Evolutionary conservation across 257 asterid genomes (phyloP).

Genomic region (Fraxinus americana): DNA sequence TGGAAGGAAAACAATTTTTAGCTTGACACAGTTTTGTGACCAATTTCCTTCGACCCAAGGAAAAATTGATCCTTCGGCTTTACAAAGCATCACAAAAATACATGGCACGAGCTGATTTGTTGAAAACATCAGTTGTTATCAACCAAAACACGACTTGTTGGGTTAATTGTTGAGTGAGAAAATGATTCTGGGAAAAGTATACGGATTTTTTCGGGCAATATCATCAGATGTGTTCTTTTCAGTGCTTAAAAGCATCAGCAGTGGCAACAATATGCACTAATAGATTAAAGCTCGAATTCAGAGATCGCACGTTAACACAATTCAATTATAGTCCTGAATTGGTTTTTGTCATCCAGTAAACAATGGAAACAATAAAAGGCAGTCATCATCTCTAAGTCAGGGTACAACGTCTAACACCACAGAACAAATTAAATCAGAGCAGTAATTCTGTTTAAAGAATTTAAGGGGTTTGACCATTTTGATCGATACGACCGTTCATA

Average conservation of each 20-base stretch:
- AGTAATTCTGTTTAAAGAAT: not conserved
- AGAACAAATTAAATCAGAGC: not conserved
- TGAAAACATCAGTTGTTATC: too few species aligned
- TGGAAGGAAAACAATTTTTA: not conserved
- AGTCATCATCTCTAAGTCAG: not conserved
- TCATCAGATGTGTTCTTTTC: too few species aligned
- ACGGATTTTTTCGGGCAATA: not conserved
- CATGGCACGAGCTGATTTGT: not conserved
- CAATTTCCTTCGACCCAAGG: not conserved
- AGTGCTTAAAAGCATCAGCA: too few species aligned
- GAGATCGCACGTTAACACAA: not conserved
- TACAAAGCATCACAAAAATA: too few species aligned
- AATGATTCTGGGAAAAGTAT: not conserved
- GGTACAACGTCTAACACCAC: not conserved
- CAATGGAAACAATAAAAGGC: not conserved
- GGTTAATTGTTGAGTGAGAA: not conserved
- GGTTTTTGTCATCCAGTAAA: not conserved
- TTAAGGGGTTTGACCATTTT: constrained; percentile 12
- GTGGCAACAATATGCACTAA: too few species aligned
- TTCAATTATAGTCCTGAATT: not conserved
- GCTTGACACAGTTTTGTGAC: not conserved
- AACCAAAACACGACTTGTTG: too few species aligned
- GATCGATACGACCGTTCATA: constrained; percentile 22
- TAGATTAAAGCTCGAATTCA: not conserved
- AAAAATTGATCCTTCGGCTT: not conserved